Evolutionary conservation across 495 filamentous ascomycete genomes (phyloP).

Genomic region (Penicillium pulvis): DNA sequence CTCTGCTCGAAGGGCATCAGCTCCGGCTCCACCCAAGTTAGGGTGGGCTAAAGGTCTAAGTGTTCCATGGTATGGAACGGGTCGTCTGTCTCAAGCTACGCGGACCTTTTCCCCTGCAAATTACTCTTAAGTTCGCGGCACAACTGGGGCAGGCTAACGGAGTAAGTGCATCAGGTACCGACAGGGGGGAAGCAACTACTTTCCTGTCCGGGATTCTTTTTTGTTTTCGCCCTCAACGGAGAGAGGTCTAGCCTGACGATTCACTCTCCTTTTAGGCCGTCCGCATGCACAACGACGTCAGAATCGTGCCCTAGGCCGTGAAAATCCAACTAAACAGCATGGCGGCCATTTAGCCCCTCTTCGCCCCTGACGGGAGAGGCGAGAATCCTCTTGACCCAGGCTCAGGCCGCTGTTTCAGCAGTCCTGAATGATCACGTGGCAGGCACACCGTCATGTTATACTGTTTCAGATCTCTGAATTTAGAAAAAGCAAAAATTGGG

Average conservation of each 20-base stretch:
- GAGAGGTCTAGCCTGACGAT: background rate
- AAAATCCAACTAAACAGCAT: background rate
- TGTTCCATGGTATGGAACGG: constrained; percentile 20
- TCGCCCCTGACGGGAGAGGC: constrained; percentile 2
- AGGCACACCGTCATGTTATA: background rate
- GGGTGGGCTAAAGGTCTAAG: background rate
- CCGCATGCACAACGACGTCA: constrained; percentile 3
- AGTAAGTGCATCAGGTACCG: background rate
- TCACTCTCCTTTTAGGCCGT: background rate
- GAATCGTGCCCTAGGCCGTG: background rate
- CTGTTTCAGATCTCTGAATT: background rate
- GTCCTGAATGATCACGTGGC: background rate
- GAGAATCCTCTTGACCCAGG: constrained; percentile 1
- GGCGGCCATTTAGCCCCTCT: constrained; percentile 2
- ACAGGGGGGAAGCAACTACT: background rate
- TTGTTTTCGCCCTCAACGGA: background rate
- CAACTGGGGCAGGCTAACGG: constrained; percentile 1
- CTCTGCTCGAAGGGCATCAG: background rate
- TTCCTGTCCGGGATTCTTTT: background rate
- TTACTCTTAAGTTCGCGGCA: constrained; percentile 1
- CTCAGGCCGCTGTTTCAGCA: constrained; percentile 5
- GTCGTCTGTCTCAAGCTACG: constrained; percentile 21
- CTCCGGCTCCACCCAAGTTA: constrained; percentile 4
- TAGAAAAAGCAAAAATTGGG: background rate
- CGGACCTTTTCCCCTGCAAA: background rate